phyloP scores from a whole-genome alignment of 805 yeast species.

The Candida khao-thaluensis region DNA sequence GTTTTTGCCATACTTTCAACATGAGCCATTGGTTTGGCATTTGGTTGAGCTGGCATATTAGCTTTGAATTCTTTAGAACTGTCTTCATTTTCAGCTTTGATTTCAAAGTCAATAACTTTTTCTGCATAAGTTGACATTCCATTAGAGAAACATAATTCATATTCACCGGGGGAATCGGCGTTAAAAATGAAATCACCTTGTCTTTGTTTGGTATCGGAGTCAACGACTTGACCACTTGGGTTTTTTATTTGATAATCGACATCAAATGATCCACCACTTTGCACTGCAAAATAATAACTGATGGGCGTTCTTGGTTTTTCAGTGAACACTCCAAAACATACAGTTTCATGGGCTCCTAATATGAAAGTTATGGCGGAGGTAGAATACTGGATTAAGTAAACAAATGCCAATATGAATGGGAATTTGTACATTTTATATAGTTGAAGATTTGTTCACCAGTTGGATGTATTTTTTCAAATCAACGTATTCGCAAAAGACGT shows the following conservation, averaged over 20 bases:
- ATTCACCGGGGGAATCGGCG: slow-evolving; percentile 72
- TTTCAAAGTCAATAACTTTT: slow-evolving; percentile 81
- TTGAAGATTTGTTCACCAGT: background rate
- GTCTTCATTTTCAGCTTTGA: slow-evolving; percentile 52
- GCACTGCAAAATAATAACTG: slow-evolving; percentile 81
- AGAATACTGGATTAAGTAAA: slow-evolving; percentile 25
- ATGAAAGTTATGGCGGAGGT: slow-evolving; percentile 67
- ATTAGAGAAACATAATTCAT: slow-evolving; percentile 82
- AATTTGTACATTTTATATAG: slow-evolving; percentile 1
- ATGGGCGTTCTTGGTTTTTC: slow-evolving; percentile 56
- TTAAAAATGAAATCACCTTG: slow-evolving; percentile 78
- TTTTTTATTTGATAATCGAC: slow-evolving; percentile 65
- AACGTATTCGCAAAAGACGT: slow-evolving; percentile 8
- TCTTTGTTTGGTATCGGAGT: slow-evolving; percentile 58
- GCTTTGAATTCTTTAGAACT: slow-evolving; percentile 49
- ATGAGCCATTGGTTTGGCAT: slow-evolving; percentile 48
- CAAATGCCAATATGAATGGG: slow-evolving; percentile 1
- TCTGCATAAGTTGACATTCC: slow-evolving; percentile 80
- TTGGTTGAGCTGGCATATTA: slow-evolving; percentile 54
- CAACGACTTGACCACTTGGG: slow-evolving; percentile 56
- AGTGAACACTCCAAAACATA: slow-evolving; percentile 73
- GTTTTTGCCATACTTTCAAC: slow-evolving; percentile 54
- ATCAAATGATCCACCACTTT: slow-evolving; percentile 76
- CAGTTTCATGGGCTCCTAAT: slow-evolving; percentile 70
- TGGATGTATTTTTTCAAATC: slow-evolving; percentile 1